phyloP scores from a whole-genome alignment of 495 filamentous ascomycete species.

The Staphylotrichum tortipilum region DNA sequence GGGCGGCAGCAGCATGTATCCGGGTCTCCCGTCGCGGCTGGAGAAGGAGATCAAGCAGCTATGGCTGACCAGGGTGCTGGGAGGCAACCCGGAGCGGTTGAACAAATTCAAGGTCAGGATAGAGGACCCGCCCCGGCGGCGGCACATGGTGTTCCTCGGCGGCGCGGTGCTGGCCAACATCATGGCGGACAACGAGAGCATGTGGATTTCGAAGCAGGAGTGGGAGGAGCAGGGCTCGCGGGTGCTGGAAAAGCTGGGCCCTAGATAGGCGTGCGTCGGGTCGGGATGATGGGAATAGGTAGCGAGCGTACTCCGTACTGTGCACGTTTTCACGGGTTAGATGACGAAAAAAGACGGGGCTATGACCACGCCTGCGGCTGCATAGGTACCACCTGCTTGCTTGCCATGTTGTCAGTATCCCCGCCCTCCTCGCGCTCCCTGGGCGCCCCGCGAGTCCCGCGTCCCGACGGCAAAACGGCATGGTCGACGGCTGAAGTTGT shows the following conservation, averaged over 20 bases:
- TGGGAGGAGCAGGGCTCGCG: slow-evolving; percentile 91
- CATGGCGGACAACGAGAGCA: slow-evolving; percentile 95
- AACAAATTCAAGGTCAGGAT: slow-evolving; percentile 99
- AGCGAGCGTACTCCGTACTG: too few relatives aligned
- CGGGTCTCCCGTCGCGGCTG: slow-evolving; percentile 82
- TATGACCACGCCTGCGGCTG: not conserved
- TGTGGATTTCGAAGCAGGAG: slow-evolving; percentile 97
- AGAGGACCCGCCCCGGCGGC: slow-evolving; percentile 88
- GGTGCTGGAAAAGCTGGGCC: slow-evolving; percentile 82
- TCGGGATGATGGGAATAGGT: too few relatives aligned
- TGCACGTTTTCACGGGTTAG: slow-evolving; percentile 7
- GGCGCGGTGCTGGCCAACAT: slow-evolving; percentile 96
- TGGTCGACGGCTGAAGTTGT: too few relatives aligned
- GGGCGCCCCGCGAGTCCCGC: too few relatives aligned
- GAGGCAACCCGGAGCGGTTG: slow-evolving; percentile 82
- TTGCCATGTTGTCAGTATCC: too few relatives aligned
- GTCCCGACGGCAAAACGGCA: too few relatives aligned
- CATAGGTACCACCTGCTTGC: too few relatives aligned
- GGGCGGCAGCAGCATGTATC: slow-evolving; percentile 97
- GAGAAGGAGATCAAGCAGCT: slow-evolving; percentile 99
- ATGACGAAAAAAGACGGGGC: slow-evolving; percentile 7
- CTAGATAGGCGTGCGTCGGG: slow-evolving; percentile 41
- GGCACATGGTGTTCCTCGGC: slow-evolving; percentile 98
- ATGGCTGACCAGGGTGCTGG: slow-evolving; percentile 87
- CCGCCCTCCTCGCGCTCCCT: too few relatives aligned